Conservation (phyloP, 2,329 filamentous ascomycete genomes). For the Aotearoamyces nothofagi region DNA sequence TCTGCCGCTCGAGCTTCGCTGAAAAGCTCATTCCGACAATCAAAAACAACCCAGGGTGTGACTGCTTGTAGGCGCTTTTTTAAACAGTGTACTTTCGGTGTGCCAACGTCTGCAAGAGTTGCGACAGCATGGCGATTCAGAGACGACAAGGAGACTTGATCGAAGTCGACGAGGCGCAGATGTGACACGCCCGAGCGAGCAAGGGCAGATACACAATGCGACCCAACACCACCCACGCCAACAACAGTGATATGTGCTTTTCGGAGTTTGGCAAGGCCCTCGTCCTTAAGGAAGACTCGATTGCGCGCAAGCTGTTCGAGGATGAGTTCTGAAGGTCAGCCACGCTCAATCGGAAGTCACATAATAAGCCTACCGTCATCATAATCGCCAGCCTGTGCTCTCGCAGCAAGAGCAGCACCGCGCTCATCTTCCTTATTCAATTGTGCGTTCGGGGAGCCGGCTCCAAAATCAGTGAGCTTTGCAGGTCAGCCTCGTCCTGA, state of each 20-base stretch:
- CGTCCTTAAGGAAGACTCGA: slow-evolving; percentile 73
- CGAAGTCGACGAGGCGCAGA: slow-evolving; percentile 85
- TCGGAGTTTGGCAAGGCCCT: slow-evolving; percentile 66
- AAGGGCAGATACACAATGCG: slow-evolving; percentile 75
- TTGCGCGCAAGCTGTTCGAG: slow-evolving; percentile 91
- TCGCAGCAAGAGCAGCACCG: slow-evolving; percentile 39
- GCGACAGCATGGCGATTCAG: slow-evolving; percentile 93
- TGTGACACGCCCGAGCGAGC: slow-evolving; percentile 80
- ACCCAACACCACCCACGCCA: slow-evolving; percentile 88
- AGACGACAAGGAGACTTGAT: slow-evolving; percentile 90
- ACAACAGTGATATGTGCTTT: slow-evolving; percentile 77
- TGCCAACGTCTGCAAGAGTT: slow-evolving; percentile 84
- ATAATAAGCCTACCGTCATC: slow-evolving; percentile 30
- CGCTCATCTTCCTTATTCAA: slow-evolving; percentile 45
- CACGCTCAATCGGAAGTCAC: neutral
- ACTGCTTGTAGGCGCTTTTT: slow-evolving; percentile 69
- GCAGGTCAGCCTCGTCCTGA: slow-evolving; percentile 20
- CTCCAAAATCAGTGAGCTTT: slow-evolving; percentile 33
- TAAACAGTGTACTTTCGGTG: slow-evolving; percentile 79
- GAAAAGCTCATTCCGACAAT: slow-evolving; percentile 75
- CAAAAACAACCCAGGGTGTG: slow-evolving; percentile 82
- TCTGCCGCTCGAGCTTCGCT: slow-evolving; percentile 46
- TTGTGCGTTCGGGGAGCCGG: slow-evolving; percentile 12
- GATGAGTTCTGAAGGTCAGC: slow-evolving; percentile 51
- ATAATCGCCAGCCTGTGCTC: slow-evolving; percentile 47